Evolutionary conservation across 2,329 filamentous ascomycete genomes (phyloP).

Genomic region (Fusarium beomiforme): DNA sequence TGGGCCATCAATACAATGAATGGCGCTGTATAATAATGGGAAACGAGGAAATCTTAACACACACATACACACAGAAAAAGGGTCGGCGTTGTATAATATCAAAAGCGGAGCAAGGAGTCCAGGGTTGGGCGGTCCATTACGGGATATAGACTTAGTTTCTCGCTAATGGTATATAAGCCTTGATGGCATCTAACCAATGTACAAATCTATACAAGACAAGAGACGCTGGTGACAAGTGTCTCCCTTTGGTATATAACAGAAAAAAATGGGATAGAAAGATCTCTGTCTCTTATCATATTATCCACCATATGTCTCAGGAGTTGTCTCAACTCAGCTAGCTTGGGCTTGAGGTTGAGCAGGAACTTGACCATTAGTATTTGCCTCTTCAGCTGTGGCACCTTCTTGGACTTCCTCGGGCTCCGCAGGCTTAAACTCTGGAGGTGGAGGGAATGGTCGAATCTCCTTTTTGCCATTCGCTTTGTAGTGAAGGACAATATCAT

Average conservation of each 20-base stretch:
- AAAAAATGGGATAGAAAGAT: not conserved
- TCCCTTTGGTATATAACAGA: constrained; percentile 21
- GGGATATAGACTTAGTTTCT: constrained; percentile 31
- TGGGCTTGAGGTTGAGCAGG: constrained; percentile 13
- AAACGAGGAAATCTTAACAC: not conserved
- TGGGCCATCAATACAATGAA: constrained; percentile 81
- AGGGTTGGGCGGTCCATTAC: constrained; percentile 11
- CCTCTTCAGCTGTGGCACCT: constrained; percentile 22
- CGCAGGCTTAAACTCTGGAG: constrained; percentile 28
- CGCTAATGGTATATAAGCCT: constrained; percentile 40
- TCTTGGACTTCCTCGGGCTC: constrained; percentile 38
- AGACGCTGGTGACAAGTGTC: constrained; percentile 22
- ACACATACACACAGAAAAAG: not conserved
- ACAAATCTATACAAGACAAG: constrained; percentile 39
- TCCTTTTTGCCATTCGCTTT: constrained; percentile 88
- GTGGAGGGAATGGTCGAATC: constrained; percentile 52
- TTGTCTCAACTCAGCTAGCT: constrained; percentile 12
- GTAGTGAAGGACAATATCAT: constrained; percentile 90
- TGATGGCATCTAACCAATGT: constrained; percentile 35
- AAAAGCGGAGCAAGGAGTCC: constrained; percentile 21
- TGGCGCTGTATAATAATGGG: constrained; percentile 12
- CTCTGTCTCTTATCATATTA: not conserved
- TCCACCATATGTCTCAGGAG: not conserved
- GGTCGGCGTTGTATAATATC: constrained; percentile 31
- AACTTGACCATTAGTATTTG: constrained; percentile 20